Evolutionary conservation across 495 filamentous ascomycete genomes (phyloP), one percentile per base, ranked within the genome.

Genomic region (Lasiosphaeria miniovina): DNA sequence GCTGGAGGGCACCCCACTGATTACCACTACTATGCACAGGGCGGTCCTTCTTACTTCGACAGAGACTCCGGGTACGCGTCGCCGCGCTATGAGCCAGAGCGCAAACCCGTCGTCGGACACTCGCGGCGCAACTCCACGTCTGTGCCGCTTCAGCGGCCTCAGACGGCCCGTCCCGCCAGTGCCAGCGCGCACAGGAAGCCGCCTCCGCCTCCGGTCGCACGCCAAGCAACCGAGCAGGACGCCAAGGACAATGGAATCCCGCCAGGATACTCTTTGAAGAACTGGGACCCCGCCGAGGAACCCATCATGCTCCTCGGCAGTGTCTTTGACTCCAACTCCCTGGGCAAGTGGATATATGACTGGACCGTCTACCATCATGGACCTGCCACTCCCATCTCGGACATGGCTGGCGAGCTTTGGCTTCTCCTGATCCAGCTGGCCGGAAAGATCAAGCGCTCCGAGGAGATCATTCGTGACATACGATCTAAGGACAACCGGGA

Each of bases 291-390:
- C 1, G 86, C 86, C 49, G 92, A 96, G 74, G 90, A 90, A 65
- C 77, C 94, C 36, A 96, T 98, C 72, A 86, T 96, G 71, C 83
- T 98, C 6, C 83, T 98, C 8, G 94, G 94, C 46, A 95, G 90
- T 70, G 94, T 98, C 49, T 98, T 98, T 70, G 95, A 98, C 68
- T 90, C 94, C 73, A 96, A 96, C 82, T 95, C 90, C 24, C 83
- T 98, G 14, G 94, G 94, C 68, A 96, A 96, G 75, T 98, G 94
- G 94, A 93, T 98, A 71, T 98, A 96, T 78, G 96, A 98, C 81
- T 98, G 94, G 94, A 97, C 94, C 36, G 90, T 97, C 60, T 97
- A 90, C 77, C 87, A 89, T 72, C 89, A 95, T 63, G 91, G 91
- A 45, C 82, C 91, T 10, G 84, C 84, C 34, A 91, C 90, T 4